Evolutionary conservation across 139 green algal genomes (phyloP).

Genomic region (Micractinium conductrix): DNA sequence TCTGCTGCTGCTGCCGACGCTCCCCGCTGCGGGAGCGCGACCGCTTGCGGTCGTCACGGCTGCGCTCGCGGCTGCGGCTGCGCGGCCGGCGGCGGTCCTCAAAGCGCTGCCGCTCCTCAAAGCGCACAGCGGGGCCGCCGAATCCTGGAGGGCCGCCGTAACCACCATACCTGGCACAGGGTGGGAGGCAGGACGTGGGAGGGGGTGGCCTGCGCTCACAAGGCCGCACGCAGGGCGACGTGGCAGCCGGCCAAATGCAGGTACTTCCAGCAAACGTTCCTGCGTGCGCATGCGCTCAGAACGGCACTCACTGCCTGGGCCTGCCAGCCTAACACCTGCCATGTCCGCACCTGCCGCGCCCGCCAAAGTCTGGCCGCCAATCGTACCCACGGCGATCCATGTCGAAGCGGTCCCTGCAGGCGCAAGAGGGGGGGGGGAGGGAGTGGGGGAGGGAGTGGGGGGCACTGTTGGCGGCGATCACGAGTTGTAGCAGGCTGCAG

Average conservation of each 20-base stretch:
- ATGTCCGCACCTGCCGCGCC: background rate
- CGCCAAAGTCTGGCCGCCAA: background rate
- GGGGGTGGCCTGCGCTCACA: too few species aligned
- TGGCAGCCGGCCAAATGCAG: too few species aligned
- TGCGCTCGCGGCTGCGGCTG: slow-evolving; percentile 6
- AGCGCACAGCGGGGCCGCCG: background rate
- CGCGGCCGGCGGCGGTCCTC: slow-evolving; percentile 22
- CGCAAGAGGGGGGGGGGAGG: too few species aligned
- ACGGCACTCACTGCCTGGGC: too few species aligned
- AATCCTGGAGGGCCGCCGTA: background rate
- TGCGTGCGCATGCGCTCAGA: too few species aligned
- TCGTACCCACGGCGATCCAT: background rate
- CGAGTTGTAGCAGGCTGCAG: too few species aligned
- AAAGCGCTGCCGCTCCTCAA: slow-evolving; percentile 1
- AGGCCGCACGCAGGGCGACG: too few species aligned
- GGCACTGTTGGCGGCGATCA: too few species aligned
- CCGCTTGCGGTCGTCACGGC: slow-evolving; percentile 6
- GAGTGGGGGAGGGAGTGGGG: background rate
- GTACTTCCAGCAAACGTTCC: too few species aligned
- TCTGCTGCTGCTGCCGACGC: slow-evolving; percentile 19
- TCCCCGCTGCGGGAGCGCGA: slow-evolving; percentile 26
- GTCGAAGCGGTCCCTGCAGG: background rate
- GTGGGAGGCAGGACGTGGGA: too few species aligned
- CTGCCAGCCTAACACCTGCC: too few species aligned
- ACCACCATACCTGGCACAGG: too few species aligned